Evolutionary conservation across 306 rosid genomes (phyloP).

Genomic region (Cicer judaicum): DNA sequence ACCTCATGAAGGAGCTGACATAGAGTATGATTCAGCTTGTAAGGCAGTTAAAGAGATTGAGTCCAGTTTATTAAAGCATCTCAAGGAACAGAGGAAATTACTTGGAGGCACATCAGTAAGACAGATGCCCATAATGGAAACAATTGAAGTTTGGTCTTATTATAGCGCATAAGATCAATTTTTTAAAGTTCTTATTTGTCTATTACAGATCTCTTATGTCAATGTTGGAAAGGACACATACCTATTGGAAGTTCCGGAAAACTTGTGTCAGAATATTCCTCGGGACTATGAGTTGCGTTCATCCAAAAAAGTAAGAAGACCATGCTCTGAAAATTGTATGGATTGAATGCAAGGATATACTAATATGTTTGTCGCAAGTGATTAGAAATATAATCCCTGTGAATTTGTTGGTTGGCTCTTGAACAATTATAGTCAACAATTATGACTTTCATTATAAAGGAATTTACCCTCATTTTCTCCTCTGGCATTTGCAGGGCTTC

Average conservation of each 20-base stretch:
- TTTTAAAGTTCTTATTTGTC: conserved; percentile 40
- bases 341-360: conserved; percentile 21
- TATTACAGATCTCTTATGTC: conserved; percentile 73
- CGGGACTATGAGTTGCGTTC: conserved; percentile 79
- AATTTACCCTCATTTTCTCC: conserved; percentile 34
- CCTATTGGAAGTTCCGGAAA: conserved; percentile 91
- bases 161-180: conserved; percentile 9
- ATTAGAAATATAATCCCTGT: conserved; percentile 10
- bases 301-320: conserved; percentile 70
- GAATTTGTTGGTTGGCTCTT: conserved; percentile 14
- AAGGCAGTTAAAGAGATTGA: conserved; percentile 69
- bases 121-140: conserved; percentile 42
- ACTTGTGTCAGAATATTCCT: conserved; percentile 59
- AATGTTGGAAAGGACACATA: conserved; percentile 82
- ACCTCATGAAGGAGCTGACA: conserved; percentile 85
- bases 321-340: conserved; percentile 9
- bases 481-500: conserved; percentile 74
- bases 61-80: conserved; percentile 60
- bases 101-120: conserved; percentile 70
- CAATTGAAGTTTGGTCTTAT: conserved; percentile 35
- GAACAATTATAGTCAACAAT: conserved; percentile 21
- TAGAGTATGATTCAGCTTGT: conserved; percentile 83
- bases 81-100: conserved; percentile 71
- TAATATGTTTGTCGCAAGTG: conserved; percentile 12
- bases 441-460: conserved; percentile 17